A percentile compares a stretch with the other conserved stretches of the same genome.
These are phyloP conservation scores for Salpingoeca rosetta DNA, from an alignment of 78 protist genomes.

Conservation along the genomic window DNA sequence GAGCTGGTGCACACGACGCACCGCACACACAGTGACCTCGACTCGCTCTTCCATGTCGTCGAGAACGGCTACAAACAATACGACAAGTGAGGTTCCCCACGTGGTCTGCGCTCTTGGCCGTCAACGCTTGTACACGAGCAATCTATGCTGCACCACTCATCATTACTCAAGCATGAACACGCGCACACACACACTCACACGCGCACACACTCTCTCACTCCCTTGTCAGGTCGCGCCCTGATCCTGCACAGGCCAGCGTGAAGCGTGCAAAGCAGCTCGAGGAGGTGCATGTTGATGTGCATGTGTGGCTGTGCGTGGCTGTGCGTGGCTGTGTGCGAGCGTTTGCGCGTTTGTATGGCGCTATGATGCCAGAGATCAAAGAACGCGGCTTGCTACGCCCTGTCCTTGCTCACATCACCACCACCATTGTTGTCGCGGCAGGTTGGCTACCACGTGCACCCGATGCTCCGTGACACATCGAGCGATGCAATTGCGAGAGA, in stretches of 20 bases:
- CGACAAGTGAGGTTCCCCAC: background rate
- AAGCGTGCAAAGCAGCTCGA: conserved; percentile 36
- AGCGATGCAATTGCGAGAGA: background rate
- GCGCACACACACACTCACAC: too few relatives aligned
- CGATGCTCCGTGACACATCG: background rate
- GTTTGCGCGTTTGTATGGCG: too few relatives aligned
- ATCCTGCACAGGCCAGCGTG: conserved; percentile 51
- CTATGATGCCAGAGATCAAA: conserved; percentile 10
- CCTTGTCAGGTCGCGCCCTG: conserved; percentile 57
- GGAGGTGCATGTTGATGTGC: too few relatives aligned
- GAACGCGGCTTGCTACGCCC: background rate
- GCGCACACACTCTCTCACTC: too few relatives aligned
- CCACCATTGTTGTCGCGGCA: background rate
- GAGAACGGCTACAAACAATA: conserved; percentile 61
- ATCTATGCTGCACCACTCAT: too few relatives aligned
- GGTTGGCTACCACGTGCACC: background rate
- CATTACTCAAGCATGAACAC: too few relatives aligned
- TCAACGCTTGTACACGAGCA: background rate
- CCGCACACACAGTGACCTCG: background rate
- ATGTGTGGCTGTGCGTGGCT: too few relatives aligned
- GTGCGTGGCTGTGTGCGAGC: too few relatives aligned
- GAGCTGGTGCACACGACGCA: conserved; percentile 15
- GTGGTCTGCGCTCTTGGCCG: background rate
- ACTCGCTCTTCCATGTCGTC: background rate
- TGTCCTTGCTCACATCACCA: background rate